These are phyloP conservation scores for Coemansia biformis DNA, from an alignment of 192 early-diverging fungal genomes.

Conservation along the genomic window DNA sequence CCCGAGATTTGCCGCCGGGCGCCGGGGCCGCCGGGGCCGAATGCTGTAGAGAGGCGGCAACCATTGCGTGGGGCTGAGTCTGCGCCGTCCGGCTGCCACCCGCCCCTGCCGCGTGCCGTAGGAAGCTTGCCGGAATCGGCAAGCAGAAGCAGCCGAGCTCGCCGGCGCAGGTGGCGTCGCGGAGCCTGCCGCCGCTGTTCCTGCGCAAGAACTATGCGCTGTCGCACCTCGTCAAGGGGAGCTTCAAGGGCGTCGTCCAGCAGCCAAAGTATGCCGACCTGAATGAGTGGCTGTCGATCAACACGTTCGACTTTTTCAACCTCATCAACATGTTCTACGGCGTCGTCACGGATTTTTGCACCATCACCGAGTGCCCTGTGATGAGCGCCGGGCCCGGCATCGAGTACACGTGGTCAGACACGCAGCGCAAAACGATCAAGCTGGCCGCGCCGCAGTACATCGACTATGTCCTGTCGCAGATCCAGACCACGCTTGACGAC, in stretches of 20 bases:
- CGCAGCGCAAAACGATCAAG: slow-evolving; percentile 70
- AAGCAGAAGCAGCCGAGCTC: slow-evolving; percentile 39
- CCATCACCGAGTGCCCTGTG: slow-evolving; percentile 67
- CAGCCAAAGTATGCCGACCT: slow-evolving; percentile 86
- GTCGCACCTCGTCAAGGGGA: slow-evolving; percentile 77
- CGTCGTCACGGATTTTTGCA: slow-evolving; percentile 84
- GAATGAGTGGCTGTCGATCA: slow-evolving; percentile 91
- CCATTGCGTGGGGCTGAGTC: too few species aligned
- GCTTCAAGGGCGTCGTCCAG: slow-evolving; percentile 83
- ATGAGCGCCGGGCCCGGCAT: slow-evolving; percentile 78
- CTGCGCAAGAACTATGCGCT: slow-evolving; percentile 67
- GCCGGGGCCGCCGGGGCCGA: too few species aligned
- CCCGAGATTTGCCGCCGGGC: too few species aligned
- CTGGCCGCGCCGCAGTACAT: slow-evolving; percentile 92
- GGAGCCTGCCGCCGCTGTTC: slow-evolving; percentile 48
- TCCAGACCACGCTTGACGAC: slow-evolving; percentile 82
- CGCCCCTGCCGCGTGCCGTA: slow-evolving; percentile 13
- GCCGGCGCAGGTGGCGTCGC: slow-evolving; percentile 17
- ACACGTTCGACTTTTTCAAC: slow-evolving; percentile 90
- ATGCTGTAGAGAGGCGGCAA: too few species aligned
- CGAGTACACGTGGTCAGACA: slow-evolving; percentile 94
- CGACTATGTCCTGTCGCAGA: slow-evolving; percentile 84
- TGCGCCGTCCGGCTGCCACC: too few species aligned
- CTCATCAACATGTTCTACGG: slow-evolving; percentile 88
- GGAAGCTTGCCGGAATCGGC: slow-evolving; percentile 46